A percentile compares a stretch with the other conserved stretches of the same genome.
phyloP scores from a whole-genome alignment of 495 filamentous ascomycete genomes.

The Aspergillus kassunensis region DNA sequence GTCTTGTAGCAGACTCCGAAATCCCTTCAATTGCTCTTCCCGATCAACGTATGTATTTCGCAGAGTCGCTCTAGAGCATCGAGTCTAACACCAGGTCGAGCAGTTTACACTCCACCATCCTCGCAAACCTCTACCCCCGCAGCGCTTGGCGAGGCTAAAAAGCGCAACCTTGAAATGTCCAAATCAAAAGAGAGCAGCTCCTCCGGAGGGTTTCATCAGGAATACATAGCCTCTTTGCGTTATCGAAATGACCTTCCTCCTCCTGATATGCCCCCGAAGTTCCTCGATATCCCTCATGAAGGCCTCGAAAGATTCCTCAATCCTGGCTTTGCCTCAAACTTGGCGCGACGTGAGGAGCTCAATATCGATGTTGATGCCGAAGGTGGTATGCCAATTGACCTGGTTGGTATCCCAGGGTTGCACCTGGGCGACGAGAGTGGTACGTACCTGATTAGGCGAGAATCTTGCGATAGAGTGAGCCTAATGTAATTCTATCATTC shows the following conservation, averaged over 20 bases:
- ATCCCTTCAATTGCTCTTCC: constrained; percentile 15
- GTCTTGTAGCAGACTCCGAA: constrained; percentile 10
- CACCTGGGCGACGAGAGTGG: constrained; percentile 95
- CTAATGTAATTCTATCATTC: constrained; percentile 14
- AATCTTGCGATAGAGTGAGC: not conserved
- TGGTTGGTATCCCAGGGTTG: constrained; percentile 89
- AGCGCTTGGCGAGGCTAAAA: not conserved
- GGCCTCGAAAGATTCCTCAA: constrained; percentile 85
- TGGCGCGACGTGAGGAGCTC: constrained; percentile 85
- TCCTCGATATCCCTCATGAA: constrained; percentile 91
- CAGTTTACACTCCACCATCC: constrained; percentile 11
- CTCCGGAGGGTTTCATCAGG: constrained; percentile 75
- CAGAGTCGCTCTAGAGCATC: not conserved
- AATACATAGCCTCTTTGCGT: constrained; percentile 91
- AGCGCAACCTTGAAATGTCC: constrained; percentile 19
- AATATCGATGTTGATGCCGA: constrained; percentile 98
- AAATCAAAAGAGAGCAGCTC: constrained; percentile 42
- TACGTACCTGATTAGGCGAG: constrained; percentile 44
- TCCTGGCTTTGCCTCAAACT: constrained; percentile 77
- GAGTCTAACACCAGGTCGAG: constrained; percentile 4
- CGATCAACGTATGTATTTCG: constrained; percentile 4
- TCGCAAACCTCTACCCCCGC: not conserved
- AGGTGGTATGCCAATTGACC: constrained; percentile 93
- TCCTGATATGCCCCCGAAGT: constrained; percentile 88
- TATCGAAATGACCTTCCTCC: constrained; percentile 94